Base-by-base conservation (phyloP, 768 basidiomycete species). In the Tulasnella sp. region DNA sequence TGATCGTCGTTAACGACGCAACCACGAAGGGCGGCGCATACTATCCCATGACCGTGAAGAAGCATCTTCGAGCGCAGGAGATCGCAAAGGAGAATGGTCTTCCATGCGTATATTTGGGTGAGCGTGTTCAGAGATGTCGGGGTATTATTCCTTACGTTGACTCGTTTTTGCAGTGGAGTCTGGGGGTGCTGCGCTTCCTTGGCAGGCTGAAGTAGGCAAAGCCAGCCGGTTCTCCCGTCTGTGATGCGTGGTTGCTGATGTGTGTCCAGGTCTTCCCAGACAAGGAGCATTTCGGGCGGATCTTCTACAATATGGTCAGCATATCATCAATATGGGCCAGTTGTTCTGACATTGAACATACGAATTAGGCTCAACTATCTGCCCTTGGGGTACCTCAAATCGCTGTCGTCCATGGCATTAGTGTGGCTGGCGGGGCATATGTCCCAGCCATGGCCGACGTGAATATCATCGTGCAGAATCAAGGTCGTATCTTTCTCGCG, bases 401-500 rank as follows among this genome's bases (percentile, higher is more conserved):
- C 64, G 85, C 90, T 9, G 80, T 91, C 24, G 92, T 97, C 2
- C 93, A 96, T 63, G 92, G 92, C 3, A 97, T 94, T 66, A 88
- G 86, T 44, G 92, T 96, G 17, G 92, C 92, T 53, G 91, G 89
- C 68, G 92, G 92, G 60, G 92, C 92, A 42, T 93, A 92, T 71
- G 90, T 94, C 44, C 92, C 92, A 25, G 92, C 92, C 2, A 94
- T 97, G 89, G 89, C 92, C 1, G 92, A 97, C 67, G 89, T 92
- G 71, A 92, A 90, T 63, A 78, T 91, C 65, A 92, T 91, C 62
- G 88, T 91, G 30, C 81, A 83, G 60, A 86, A 92, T 61, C 92
- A 94, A 72, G 92, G 92, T 0, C 85, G 80, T 17, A 96, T 97
- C 64, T 96, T 96, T 74, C 78, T 97, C 17, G 92, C 92, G 12